Evolutionary conservation across 495 filamentous ascomycete species (phyloP).

Genomic region (Penicillium riverlandense): DNA sequence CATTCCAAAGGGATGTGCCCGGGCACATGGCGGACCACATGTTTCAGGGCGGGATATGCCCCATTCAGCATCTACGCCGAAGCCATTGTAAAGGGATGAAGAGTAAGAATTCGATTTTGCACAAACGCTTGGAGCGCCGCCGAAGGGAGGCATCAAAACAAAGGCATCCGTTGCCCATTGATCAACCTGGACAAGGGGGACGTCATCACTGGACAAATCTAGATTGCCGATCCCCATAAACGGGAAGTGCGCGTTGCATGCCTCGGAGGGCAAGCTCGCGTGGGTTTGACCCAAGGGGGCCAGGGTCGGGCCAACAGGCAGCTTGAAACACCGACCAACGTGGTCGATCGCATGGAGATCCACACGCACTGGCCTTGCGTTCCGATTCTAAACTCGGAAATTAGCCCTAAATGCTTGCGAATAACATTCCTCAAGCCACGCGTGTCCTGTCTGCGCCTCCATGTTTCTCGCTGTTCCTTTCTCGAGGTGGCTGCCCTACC

Average conservation of each 20-base stretch:
- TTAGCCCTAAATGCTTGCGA: neutral
- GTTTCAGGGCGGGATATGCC: constrained; percentile 12
- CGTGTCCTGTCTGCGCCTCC: constrained; percentile 1
- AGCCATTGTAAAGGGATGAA: constrained; percentile 18
- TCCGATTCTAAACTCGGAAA: constrained; percentile 1
- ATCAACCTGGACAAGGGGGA: neutral
- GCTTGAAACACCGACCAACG: constrained; percentile 26
- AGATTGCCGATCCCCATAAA: too few species aligned
- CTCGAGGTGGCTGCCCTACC: neutral
- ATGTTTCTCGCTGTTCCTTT: constrained; percentile 6
- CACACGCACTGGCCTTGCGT: constrained; percentile 9
- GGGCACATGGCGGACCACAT: constrained; percentile 23
- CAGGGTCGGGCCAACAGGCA: constrained; percentile 10
- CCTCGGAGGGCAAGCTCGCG: too few species aligned
- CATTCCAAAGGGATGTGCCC: neutral
- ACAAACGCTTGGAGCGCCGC: neutral
- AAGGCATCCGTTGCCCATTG: constrained; percentile 2
- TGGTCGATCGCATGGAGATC: constrained; percentile 29
- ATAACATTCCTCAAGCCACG: constrained; percentile 12
- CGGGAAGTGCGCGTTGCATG: too few species aligned
- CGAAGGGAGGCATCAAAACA: constrained; percentile 3
- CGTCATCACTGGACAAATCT: constrained; percentile 2
- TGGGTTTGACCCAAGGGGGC: neutral
- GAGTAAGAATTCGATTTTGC: neutral
- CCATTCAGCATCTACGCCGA: constrained; percentile 8